These are phyloP conservation scores for Xylaria sp. DNA, from an alignment of 2,329 filamentous ascomycete genomes.

Conservation along the genomic window DNA sequence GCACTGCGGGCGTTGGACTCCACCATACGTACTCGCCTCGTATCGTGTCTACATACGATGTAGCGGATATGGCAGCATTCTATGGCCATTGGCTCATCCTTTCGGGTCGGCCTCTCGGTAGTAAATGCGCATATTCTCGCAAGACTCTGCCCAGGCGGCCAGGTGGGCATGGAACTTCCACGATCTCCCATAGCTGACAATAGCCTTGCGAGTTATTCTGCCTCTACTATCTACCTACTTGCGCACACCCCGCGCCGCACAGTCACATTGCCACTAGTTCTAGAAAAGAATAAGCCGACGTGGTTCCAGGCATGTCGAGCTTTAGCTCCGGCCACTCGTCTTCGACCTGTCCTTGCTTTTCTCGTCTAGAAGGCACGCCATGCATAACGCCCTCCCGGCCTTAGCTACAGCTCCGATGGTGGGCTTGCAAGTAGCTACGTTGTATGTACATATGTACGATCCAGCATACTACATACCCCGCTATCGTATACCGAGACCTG, in stretches of 20 bases:
- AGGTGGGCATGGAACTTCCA: constrained; percentile 19
- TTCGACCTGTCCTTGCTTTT: constrained; percentile 15
- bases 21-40: constrained; percentile 8
- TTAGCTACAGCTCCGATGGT: constrained; percentile 15
- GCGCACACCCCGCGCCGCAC: background rate
- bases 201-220: constrained; percentile 3
- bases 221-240: background rate
- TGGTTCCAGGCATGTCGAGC: constrained; percentile 1
- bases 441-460: constrained; percentile 22
- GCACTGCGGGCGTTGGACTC: constrained; percentile 9
- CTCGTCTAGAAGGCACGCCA: constrained; percentile 10
- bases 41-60: too few relatives aligned
- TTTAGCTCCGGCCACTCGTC: constrained; percentile 10
- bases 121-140: constrained; percentile 10
- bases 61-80: constrained; percentile 10
- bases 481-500: constrained; percentile 20
- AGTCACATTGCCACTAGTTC: constrained; percentile 10
- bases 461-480: constrained; percentile 23
- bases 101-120: constrained; percentile 7
- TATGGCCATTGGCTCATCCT: constrained; percentile 9
- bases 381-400: constrained; percentile 17
- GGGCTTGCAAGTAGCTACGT: constrained; percentile 6
- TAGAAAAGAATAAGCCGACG: constrained; percentile 13
- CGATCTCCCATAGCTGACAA: constrained; percentile 21
- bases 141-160: constrained; percentile 19